Percentiles rank a stretch among this genome's conserved stretches.
Conservation (phyloP, 179 eudicot genomes). For the Spinacia oleracea region DNA sequence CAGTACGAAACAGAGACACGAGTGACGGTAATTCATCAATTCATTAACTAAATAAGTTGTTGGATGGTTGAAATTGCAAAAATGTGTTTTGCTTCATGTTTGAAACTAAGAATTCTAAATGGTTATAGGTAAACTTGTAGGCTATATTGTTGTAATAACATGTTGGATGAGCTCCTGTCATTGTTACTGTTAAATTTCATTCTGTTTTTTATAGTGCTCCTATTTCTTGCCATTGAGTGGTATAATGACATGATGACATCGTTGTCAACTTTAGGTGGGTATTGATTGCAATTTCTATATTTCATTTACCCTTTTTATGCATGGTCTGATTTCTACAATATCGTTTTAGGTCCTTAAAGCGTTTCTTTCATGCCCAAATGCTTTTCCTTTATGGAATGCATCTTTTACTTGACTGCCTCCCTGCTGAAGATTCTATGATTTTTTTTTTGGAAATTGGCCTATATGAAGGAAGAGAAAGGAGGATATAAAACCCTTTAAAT, state of each 20-base stretch:
- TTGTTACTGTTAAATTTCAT: background rate
- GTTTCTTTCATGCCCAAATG: background rate
- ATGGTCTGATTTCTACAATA: too few species aligned
- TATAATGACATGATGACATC: background rate
- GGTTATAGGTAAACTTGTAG: background rate
- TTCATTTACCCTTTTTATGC: background rate
- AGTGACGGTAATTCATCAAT: conserved; percentile 45
- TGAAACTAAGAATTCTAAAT: background rate
- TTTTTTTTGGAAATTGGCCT: background rate
- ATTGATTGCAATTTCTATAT: background rate
- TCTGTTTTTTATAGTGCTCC: background rate
- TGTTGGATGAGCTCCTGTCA: conserved; percentile 9
- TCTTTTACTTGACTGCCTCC: background rate
- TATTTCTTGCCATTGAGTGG: background rate
- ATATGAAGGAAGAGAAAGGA: background rate
- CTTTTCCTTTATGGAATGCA: background rate
- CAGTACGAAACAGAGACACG: too few species aligned
- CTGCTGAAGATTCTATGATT: background rate
- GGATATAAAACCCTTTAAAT: background rate
- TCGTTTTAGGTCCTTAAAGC: background rate
- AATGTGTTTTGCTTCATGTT: background rate
- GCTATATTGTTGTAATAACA: background rate
- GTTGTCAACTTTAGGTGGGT: background rate
- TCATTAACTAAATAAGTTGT: background rate
- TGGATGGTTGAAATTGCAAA: background rate